These are phyloP conservation scores for Tolypocladium album DNA, from an alignment of 2,329 filamentous ascomycete species.

Conservation along the genomic window DNA sequence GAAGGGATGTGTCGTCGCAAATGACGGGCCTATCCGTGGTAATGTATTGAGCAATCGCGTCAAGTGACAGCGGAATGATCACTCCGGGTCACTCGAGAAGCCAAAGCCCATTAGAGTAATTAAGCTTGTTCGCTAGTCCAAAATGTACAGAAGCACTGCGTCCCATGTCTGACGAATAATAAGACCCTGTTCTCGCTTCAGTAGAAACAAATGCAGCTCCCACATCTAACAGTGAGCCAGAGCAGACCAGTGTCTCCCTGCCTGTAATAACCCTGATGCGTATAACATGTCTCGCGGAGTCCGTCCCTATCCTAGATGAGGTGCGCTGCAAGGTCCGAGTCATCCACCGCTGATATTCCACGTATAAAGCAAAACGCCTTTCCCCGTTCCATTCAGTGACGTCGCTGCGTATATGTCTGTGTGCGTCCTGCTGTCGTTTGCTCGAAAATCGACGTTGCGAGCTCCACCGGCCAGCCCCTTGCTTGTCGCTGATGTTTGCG, in stretches of 20 bases:
- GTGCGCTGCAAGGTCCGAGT: constrained; percentile 2
- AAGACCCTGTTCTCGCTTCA: constrained; percentile 6
- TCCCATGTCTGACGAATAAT: constrained; percentile 1
- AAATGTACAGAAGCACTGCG: constrained; percentile 6
- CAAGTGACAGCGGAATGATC: background rate
- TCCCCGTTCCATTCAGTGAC: constrained; percentile 2
- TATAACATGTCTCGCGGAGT: constrained; percentile 5
- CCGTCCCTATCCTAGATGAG: constrained; percentile 6
- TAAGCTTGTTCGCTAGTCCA: constrained; percentile 9
- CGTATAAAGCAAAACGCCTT: constrained; percentile 7
- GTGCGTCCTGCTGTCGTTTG: background rate
- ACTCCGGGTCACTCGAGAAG: background rate
- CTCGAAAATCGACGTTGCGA: background rate
- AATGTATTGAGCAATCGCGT: too few species aligned
- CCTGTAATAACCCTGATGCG: constrained; percentile 4
- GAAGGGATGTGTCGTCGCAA: background rate
- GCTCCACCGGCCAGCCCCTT: background rate
- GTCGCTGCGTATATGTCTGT: constrained; percentile 5
- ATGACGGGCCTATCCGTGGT: background rate
- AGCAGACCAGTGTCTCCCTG: background rate
- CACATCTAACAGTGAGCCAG: constrained; percentile 8
- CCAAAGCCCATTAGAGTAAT: constrained; percentile 1
- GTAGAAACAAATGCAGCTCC: constrained; percentile 7
- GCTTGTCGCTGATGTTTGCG: background rate
- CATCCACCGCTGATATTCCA: constrained; percentile 2